Evolutionary conservation across 202 grass and related monocot species (phyloP), one percentile per base, ranked within the genome.

Genomic region (Panicum hallii): DNA sequence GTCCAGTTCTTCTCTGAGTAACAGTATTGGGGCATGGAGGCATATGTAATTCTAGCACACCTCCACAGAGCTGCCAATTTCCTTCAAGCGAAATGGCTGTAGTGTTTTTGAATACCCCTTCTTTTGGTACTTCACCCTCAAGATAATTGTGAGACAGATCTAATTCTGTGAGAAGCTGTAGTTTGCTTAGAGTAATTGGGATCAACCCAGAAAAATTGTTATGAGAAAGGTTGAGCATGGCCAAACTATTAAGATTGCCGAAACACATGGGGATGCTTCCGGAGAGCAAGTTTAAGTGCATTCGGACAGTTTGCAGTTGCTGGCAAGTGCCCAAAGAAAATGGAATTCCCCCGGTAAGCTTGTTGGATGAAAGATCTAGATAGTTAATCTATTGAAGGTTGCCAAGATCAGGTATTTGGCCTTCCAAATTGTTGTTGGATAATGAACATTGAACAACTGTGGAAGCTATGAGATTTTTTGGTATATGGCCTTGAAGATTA

Each of bases 311-410:
- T 34, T 75, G 64, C 75, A 87, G 44, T 4, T 79, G 11, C 0
- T 15, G 34, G 47, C 81, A 87, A 49, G 54, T 14, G 9, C 52
- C 75, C 0, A 90, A 8, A 57, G 74, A 49, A 4, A 26, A 0
- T 15, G 89, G 84, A 57, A 87, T 90, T 58, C 71, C 54, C 16
- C 85, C 80, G 0, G 32, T 75, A 52, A 87, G 61, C 36, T 60
- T 83, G 67, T 90, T 90, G 17, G 84, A 79, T 34, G 89, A 90
- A 74, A 91, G 54, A 57, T 81, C 79, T 14, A 91, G 7, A 5
- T n/a, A 11, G 4, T 9, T 41, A 10, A 91, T n/a, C 19, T 78
- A 67, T 19, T 47, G 70, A 86, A 90, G 75, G 34, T 87, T 90
- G 43, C 49, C 53, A 30, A 90, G 12, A 11, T 42, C 38, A 11